phyloP scores from a whole-genome alignment of 148 eudicot species.

The Cornus kousa region DNA sequence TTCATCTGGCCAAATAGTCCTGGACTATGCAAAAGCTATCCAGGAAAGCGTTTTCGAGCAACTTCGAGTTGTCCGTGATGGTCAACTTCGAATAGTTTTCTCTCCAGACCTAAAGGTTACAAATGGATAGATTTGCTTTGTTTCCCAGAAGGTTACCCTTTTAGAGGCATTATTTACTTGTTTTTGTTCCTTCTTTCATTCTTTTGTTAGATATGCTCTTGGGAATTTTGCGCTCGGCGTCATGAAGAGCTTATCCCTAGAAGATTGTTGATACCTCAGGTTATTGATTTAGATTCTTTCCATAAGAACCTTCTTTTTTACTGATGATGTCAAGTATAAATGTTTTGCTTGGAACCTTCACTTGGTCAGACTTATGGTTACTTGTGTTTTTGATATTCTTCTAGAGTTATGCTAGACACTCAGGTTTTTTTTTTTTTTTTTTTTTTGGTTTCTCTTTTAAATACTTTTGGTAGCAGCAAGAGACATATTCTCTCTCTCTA shows the following conservation, averaged over 20 bases:
- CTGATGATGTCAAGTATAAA: not conserved
- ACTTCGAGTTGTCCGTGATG: constrained; percentile 96
- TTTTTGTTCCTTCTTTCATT: constrained; percentile 9
- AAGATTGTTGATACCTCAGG: constrained; percentile 62
- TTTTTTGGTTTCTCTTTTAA: not conserved
- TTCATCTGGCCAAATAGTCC: constrained; percentile 77
- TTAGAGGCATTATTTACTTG: not conserved
- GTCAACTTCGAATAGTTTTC: constrained; percentile 84
- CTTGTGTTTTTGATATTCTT: not conserved
- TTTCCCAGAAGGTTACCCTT: not conserved
- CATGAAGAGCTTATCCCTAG: constrained; percentile 71
- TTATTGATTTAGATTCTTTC: constrained; percentile 6
- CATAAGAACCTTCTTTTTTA: not conserved
- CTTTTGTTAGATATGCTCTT: constrained; percentile 52
- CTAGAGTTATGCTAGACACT: not conserved
- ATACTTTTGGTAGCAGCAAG: not conserved
- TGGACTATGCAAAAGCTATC: constrained; percentile 92
- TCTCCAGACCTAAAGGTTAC: constrained; percentile 51
- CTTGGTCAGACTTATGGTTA: not conserved
- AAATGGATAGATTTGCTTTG: not conserved
- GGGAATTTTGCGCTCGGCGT: constrained; percentile 78
- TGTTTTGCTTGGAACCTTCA: not conserved
- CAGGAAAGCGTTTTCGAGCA: constrained; percentile 95
- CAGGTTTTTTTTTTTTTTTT: not conserved
- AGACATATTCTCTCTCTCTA: not conserved